These are phyloP conservation scores for Thymus quinquecostatus DNA, from an alignment of 257 asterid species.

Conservation along the genomic window DNA sequence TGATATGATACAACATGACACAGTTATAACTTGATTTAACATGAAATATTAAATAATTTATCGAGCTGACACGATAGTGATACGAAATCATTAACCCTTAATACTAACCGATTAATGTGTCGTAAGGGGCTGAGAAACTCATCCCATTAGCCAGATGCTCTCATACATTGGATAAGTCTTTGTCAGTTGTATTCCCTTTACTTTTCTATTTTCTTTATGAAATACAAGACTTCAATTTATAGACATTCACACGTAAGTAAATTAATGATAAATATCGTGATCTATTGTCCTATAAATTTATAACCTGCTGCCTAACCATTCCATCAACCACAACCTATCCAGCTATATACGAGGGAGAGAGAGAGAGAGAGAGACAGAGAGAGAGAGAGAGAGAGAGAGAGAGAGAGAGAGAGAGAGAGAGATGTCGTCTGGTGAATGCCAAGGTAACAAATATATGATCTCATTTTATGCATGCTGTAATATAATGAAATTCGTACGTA, in stretches of 20 bases:
- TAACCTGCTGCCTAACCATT: not conserved
- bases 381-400: not conserved
- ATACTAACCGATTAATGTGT: no score
- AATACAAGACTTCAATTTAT: not conserved
- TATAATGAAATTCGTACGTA: not conserved
- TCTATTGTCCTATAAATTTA: not conserved
- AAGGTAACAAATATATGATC: not conserved
- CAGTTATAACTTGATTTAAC: no score
- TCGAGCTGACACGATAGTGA: no score
- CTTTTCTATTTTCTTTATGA: not conserved
- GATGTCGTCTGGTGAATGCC: not conserved
- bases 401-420: conserved; percentile 5
- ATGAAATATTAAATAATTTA: no score
- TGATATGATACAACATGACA: no score
- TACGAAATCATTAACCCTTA: no score
- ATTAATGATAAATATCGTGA: not conserved
- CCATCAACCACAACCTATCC: not conserved
- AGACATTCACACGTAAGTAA: not conserved
- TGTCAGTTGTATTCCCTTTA: not conserved
- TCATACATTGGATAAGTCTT: no score
- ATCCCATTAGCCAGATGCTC: no score
- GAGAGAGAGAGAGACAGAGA: no score
- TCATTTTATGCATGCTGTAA: not conserved
- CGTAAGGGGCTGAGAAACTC: no score
- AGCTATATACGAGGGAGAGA: not conserved